A percentile compares a stretch with the other conserved stretches of the same genome.
Evolutionary conservation across 495 filamentous ascomycete genomes (phyloP).

Genomic region (Daldinia concentrica): DNA sequence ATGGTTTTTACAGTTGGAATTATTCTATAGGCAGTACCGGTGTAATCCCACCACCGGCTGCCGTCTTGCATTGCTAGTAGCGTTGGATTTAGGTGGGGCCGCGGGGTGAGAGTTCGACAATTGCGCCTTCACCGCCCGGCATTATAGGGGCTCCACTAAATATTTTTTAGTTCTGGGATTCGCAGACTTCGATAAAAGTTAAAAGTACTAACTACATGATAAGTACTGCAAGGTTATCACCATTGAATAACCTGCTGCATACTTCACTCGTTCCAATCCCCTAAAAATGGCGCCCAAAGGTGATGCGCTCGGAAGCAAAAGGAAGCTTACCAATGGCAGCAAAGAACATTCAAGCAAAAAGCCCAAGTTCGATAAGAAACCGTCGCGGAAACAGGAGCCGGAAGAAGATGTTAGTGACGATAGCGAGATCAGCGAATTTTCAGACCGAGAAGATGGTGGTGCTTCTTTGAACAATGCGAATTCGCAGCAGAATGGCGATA

Average conservation of each 20-base stretch:
- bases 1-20: background rate
- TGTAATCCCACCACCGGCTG: slow-evolving; percentile 5
- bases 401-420: slow-evolving; percentile 44
- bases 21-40: slow-evolving; percentile 5
- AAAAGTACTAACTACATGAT: background rate
- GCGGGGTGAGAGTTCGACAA: slow-evolving; percentile 20
- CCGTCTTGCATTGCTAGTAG: background rate
- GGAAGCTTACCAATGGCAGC: slow-evolving; percentile 51
- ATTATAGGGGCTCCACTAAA: slow-evolving; percentile 46
- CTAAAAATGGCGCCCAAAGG: slow-evolving; percentile 46
- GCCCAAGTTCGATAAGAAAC: slow-evolving; percentile 53
- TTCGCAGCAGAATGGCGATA: slow-evolving; percentile 24
- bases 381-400: slow-evolving; percentile 32
- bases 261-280: background rate
- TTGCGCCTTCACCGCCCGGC: slow-evolving; percentile 54
- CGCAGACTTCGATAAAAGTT: slow-evolving; percentile 8
- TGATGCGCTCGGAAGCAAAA: slow-evolving; percentile 46
- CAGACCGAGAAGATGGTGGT: slow-evolving; percentile 50
- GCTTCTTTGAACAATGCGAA: slow-evolving; percentile 32
- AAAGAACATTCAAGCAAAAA: slow-evolving; percentile 58
- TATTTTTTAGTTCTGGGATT: slow-evolving; percentile 26
- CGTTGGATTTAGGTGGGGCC: slow-evolving; percentile 17
- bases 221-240: slow-evolving; percentile 2
- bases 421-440: slow-evolving; percentile 49
- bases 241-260: background rate